Evolutionary conservation across 805 yeast genomes (phyloP).

Genomic region (Metschnikowia koreensis): DNA sequence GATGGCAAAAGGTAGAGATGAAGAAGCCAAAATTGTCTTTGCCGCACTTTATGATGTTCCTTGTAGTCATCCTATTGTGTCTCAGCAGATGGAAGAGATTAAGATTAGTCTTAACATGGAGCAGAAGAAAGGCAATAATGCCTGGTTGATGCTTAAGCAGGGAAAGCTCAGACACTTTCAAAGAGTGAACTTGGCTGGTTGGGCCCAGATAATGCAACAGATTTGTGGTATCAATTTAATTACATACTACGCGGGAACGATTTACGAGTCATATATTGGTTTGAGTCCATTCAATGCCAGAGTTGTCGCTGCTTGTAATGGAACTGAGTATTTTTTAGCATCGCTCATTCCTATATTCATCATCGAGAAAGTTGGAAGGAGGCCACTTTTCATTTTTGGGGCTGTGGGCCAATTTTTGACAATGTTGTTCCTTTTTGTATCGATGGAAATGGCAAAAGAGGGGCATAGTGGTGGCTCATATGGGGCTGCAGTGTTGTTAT

Average conservation of each 20-base stretch:
- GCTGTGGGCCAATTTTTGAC: slow-evolving; percentile 43
- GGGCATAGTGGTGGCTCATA: slow-evolving; percentile 15
- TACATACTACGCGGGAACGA: slow-evolving; percentile 44
- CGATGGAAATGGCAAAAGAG: slow-evolving; percentile 28
- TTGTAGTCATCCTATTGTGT: slow-evolving; percentile 20
- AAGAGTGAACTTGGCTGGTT: slow-evolving; percentile 42
- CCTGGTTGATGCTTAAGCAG: slow-evolving; percentile 33
- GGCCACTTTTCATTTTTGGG: slow-evolving; percentile 38
- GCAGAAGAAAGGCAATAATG: slow-evolving; percentile 21
- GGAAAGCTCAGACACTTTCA: slow-evolving; percentile 49
- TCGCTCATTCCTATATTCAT: slow-evolving; percentile 44
- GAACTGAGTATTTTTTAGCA: slow-evolving; percentile 44
- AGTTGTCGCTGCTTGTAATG: slow-evolving; percentile 36
- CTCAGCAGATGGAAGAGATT: slow-evolving; percentile 29
- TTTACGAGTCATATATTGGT: slow-evolving; percentile 38
- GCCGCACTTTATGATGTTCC: slow-evolving; percentile 25
- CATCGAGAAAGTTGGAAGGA: slow-evolving; percentile 45
- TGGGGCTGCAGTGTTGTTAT: slow-evolving; percentile 68
- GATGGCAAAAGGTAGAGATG: slow-evolving; percentile 26
- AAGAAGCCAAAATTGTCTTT: slow-evolving; percentile 28
- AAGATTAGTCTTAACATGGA: slow-evolving; percentile 25
- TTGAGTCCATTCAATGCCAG: slow-evolving; percentile 35
- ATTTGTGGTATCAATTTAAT: slow-evolving; percentile 49
- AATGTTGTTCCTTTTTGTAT: slow-evolving; percentile 51
- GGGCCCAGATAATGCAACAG: slow-evolving; percentile 49